Conservation (phyloP, 139 green algal genomes). For the Chlamydomonas asymmetrica region DNA sequence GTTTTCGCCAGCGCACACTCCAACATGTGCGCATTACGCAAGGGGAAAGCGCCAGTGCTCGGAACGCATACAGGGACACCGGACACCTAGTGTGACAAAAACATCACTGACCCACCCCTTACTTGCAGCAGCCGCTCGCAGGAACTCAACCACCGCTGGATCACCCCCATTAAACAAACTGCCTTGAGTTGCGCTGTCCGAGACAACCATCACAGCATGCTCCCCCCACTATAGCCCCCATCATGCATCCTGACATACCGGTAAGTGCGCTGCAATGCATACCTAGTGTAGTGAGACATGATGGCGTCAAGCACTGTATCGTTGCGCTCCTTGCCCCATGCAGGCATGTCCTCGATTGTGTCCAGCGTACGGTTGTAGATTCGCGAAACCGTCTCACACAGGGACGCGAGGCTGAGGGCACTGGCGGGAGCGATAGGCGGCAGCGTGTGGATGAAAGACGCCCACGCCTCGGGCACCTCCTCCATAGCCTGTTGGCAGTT, state of each 20-base stretch:
- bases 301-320: conserved; percentile 42
- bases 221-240: background rate
- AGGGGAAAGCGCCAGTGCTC: background rate
- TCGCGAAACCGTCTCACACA: conserved; percentile 40
- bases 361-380: conserved; percentile 36
- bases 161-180: background rate
- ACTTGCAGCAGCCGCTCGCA: no score
- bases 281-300: conserved; percentile 34
- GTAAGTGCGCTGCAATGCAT: conserved; percentile 1
- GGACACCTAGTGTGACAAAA: no score
- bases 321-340: conserved; percentile 15
- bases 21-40: background rate
- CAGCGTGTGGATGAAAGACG: conserved; percentile 1
- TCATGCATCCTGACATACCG: conserved; percentile 4
- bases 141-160: no score
- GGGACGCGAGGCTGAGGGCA: conserved; percentile 9
- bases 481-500: background rate
- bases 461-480: conserved; percentile 7
- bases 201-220: conserved; percentile 5
- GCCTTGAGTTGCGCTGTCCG: background rate
- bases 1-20: no score
- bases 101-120: no score
- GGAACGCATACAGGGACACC: conserved; percentile 2
- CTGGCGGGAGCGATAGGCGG: conserved; percentile 8
- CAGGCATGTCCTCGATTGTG: conserved; percentile 18